Evolutionary conservation across 2,329 filamentous ascomycete genomes (phyloP).

Genomic region (Cladosporium sp.): DNA sequence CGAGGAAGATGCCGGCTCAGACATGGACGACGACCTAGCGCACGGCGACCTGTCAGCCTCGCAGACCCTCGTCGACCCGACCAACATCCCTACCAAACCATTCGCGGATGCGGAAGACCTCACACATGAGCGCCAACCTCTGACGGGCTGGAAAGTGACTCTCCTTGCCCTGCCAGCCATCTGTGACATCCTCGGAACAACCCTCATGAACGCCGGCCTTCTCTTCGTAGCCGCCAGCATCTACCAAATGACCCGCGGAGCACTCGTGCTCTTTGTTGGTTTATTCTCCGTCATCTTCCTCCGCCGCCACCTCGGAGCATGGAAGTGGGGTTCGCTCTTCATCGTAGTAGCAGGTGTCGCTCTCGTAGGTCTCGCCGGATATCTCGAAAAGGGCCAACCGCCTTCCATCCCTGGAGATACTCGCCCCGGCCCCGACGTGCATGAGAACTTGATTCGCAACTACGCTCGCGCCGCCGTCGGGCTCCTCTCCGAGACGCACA

Average conservation of each 20-base stretch:
- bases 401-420: slow-evolving; percentile 27
- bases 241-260: slow-evolving; percentile 97
- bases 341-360: slow-evolving; percentile 86
- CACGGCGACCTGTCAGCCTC: slow-evolving; percentile 31
- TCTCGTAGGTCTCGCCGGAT: slow-evolving; percentile 83
- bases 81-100: slow-evolving; percentile 48
- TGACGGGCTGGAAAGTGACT: slow-evolving; percentile 67
- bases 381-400: slow-evolving; percentile 60
- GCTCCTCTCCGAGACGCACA: slow-evolving; percentile 38
- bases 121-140: slow-evolving; percentile 43
- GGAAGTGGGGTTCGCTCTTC: slow-evolving; percentile 86
- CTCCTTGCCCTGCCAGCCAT: slow-evolving; percentile 81
- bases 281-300: slow-evolving; percentile 92
- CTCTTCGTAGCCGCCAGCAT: slow-evolving; percentile 93
- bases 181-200: slow-evolving; percentile 92
- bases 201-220: slow-evolving; percentile 93
- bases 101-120: slow-evolving; percentile 48
- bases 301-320: slow-evolving; percentile 70
- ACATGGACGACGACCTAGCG: slow-evolving; percentile 33
- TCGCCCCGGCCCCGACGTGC: slow-evolving; percentile 27
- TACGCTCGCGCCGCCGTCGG: slow-evolving; percentile 33
- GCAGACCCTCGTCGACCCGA: slow-evolving; percentile 34
- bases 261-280: slow-evolving; percentile 91
- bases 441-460: slow-evolving; percentile 17
- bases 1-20: slow-evolving; percentile 29